Conservation (phyloP, 169 alveolate species). For the Plasmodium fragile region DNA sequence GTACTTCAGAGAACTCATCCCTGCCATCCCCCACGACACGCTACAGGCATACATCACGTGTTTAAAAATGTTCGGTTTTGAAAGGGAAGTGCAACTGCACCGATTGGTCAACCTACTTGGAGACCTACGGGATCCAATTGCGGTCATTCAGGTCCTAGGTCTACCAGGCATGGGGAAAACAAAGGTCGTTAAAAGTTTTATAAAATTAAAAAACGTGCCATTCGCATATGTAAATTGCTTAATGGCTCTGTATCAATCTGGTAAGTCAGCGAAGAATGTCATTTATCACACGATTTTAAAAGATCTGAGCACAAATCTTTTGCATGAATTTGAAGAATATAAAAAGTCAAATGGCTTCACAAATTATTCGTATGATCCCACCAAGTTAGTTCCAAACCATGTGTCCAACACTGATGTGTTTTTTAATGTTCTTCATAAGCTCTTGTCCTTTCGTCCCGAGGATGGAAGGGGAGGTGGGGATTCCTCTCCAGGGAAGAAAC, state of each 20-base stretch:
- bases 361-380: constrained; percentile 60
- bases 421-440: constrained; percentile 63
- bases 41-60: constrained; percentile 49
- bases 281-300: constrained; percentile 70
- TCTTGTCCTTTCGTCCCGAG: constrained; percentile 57
- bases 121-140: constrained; percentile 72
- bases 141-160: constrained; percentile 65
- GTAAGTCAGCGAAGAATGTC: constrained; percentile 71
- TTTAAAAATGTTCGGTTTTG: constrained; percentile 69
- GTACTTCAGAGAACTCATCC: constrained; percentile 63
- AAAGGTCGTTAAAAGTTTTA: constrained; percentile 57
- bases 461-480: neutral
- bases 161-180: constrained; percentile 78
- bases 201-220: constrained; percentile 55
- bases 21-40: constrained; percentile 74
- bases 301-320: constrained; percentile 58
- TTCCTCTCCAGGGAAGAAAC: neutral
- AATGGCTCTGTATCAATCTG: constrained; percentile 77
- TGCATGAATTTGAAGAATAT: constrained; percentile 67
- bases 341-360: constrained; percentile 32
- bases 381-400: constrained; percentile 67
- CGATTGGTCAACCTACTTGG: constrained; percentile 52
- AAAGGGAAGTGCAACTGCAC: constrained; percentile 76
- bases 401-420: constrained; percentile 62
- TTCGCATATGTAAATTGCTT: constrained; percentile 75